A percentile compares a stretch with the other conserved stretches of the same genome.
phyloP scores from a whole-genome alignment of 163 green algal genomes.

The Chlamydomonas reinhardtii region DNA sequence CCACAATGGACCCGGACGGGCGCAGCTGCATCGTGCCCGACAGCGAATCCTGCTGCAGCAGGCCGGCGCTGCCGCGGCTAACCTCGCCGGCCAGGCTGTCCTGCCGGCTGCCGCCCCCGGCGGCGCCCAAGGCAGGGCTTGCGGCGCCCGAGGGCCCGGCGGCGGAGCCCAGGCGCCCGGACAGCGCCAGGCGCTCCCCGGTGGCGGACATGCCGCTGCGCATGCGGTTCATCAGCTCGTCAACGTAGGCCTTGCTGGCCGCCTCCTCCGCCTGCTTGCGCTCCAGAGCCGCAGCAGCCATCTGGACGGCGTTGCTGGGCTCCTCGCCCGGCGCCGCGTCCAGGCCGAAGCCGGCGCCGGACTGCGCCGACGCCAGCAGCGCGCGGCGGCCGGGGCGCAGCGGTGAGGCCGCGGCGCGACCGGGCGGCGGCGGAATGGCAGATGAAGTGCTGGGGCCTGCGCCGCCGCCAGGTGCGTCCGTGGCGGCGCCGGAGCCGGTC shows the following conservation, averaged over 20 bases:
- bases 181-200: conserved; percentile 8
- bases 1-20: neutral
- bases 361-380: neutral
- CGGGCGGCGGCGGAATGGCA: neutral
- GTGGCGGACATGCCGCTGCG: conserved; percentile 1
- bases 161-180: neutral
- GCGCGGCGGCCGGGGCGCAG: neutral
- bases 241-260: conserved; percentile 7
- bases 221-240: conserved; percentile 15
- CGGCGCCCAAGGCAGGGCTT: too few relatives aligned
- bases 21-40: too few relatives aligned
- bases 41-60: too few relatives aligned
- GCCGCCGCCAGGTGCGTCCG: neutral
- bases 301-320: conserved; percentile 29
- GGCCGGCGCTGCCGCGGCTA: neutral
- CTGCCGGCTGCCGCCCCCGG: too few relatives aligned
- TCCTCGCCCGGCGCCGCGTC: neutral
- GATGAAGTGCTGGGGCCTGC: neutral
- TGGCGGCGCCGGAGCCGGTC: neutral
- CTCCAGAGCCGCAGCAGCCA: conserved; percentile 34
- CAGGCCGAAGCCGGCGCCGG: neutral
- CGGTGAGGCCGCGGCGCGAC: neutral
- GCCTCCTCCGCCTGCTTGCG: conserved; percentile 32
- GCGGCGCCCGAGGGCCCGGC: too few relatives aligned
- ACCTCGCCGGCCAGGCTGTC: too few relatives aligned